Evolutionary conservation across 2,329 filamentous ascomycete species (phyloP).

Genomic region (Blumeria graminis): DNA sequence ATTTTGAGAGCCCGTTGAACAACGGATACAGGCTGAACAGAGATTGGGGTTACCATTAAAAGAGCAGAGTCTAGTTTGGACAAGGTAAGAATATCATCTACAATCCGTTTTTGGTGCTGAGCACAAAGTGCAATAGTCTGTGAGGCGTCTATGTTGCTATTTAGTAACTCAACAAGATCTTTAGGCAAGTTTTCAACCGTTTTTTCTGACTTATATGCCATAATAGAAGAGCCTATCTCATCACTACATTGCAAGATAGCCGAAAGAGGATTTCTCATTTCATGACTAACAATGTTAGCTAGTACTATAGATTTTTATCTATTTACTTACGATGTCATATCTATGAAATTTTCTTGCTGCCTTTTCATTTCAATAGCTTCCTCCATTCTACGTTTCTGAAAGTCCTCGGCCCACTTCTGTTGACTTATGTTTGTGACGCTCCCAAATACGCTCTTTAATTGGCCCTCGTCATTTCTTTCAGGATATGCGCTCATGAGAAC

Average conservation of each 20-base stretch:
- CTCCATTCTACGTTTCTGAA: constrained; percentile 53
- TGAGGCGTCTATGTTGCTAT: constrained; percentile 44
- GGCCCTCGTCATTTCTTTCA: constrained; percentile 37
- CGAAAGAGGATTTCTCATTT: constrained; percentile 54
- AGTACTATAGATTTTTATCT: background rate
- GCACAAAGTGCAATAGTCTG: constrained; percentile 62
- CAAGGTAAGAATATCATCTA: constrained; percentile 41
- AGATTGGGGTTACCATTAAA: constrained; percentile 43
- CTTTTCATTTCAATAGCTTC: constrained; percentile 62
- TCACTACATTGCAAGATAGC: constrained; percentile 56
- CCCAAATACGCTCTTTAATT: constrained; percentile 52
- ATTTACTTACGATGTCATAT: constrained; percentile 30
- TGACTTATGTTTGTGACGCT: constrained; percentile 68
- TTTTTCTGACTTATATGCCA: constrained; percentile 6
- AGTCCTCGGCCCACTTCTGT: constrained; percentile 64
- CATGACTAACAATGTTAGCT: constrained; percentile 22
- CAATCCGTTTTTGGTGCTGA: constrained; percentile 48
- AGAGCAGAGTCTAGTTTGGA: constrained; percentile 49
- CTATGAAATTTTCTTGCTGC: constrained; percentile 47
- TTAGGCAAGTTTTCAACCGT: constrained; percentile 8
- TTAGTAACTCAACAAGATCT: constrained; percentile 24
- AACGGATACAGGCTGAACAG: constrained; percentile 41
- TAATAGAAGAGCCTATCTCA: constrained; percentile 31
- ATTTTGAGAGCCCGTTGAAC: constrained; percentile 50
- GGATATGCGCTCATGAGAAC: constrained; percentile 55